Evolutionary conservation across 2,329 filamentous ascomycete genomes (phyloP).

Genomic region (Balansia obtecta): DNA sequence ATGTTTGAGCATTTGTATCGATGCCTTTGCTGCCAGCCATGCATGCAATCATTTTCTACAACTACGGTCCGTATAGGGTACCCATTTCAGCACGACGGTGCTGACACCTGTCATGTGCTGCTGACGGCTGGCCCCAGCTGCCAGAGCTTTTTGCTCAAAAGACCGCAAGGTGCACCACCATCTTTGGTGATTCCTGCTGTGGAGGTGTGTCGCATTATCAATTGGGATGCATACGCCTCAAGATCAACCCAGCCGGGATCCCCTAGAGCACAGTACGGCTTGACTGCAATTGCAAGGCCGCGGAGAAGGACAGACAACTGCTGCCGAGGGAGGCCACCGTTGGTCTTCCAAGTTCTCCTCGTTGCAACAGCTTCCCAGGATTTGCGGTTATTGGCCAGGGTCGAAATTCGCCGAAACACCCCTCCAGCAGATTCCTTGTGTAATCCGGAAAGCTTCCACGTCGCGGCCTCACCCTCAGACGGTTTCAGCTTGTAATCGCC

Average conservation of each 20-base stretch:
- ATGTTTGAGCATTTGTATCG: too few species aligned
- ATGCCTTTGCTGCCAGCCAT: too few species aligned
- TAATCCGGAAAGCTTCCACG: not conserved
- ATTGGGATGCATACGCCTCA: not conserved
- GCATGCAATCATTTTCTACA: too few species aligned
- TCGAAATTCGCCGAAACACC: constrained; percentile 1
- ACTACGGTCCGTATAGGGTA: too few species aligned
- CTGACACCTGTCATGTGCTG: not conserved
- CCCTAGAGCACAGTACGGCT: not conserved
- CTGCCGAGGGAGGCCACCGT: too few species aligned
- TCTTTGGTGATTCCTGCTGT: not conserved
- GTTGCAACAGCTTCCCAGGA: not conserved
- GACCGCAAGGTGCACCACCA: not conserved
- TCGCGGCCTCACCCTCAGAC: not conserved
- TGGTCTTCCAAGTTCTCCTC: too few species aligned
- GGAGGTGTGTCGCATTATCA: constrained; percentile 1
- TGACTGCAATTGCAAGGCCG: too few species aligned
- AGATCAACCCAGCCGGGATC: not conserved
- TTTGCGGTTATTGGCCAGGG: not conserved
- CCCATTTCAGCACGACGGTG: too few species aligned
- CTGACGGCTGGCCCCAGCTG: constrained; percentile 1
- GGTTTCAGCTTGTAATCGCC: constrained; percentile 8
- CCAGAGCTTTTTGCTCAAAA: not conserved
- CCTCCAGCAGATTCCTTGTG: constrained; percentile 4
- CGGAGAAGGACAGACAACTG: too few species aligned